phyloP scores from a whole-genome alignment of 768 basidiomycete genomes.

The Termitomyces sp. region DNA sequence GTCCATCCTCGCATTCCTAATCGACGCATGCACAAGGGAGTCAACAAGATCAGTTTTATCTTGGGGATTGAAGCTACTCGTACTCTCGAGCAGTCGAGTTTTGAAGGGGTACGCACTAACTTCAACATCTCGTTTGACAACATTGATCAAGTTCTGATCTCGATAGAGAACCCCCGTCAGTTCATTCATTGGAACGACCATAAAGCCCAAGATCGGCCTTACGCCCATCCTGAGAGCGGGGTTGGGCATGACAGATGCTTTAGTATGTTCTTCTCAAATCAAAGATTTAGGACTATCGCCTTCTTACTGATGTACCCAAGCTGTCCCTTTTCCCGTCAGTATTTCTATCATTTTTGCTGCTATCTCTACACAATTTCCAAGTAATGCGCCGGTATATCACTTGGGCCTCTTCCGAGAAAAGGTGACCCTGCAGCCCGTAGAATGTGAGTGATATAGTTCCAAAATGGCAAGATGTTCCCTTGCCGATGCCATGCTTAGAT shows the following conservation, averaged over 20 bases:
- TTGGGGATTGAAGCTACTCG: slow-evolving; percentile 83
- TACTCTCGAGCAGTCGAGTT: slow-evolving; percentile 54
- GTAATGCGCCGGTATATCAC: slow-evolving; percentile 83
- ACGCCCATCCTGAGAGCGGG: slow-evolving; percentile 93
- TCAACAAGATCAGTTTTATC: slow-evolving; percentile 69
- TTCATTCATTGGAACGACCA: slow-evolving; percentile 66
- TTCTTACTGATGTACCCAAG: slow-evolving; percentile 18
- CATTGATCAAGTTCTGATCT: not conserved
- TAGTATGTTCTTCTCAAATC: slow-evolving; percentile 31
- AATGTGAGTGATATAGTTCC: slow-evolving; percentile 50
- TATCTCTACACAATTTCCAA: slow-evolving; percentile 17
- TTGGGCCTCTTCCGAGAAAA: slow-evolving; percentile 89
- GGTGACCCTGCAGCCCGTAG: slow-evolving; percentile 82
- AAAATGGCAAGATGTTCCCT: not conserved
- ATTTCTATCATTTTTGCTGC: not conserved
- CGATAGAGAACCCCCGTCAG: slow-evolving; percentile 75
- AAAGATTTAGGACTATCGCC: not conserved
- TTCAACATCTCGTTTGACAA: not conserved
- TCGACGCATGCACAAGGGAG: slow-evolving; percentile 41
- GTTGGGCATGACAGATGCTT: slow-evolving; percentile 86
- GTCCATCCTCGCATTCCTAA: not conserved
- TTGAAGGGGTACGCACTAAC: slow-evolving; percentile 52
- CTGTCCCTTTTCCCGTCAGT: slow-evolving; percentile 79
- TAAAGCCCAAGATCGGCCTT: slow-evolving; percentile 78
- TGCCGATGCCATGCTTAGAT: slow-evolving; percentile 37